phyloP scores from a whole-genome alignment of 352 stramenopile species.

The Thraustochytrium striatum region DNA sequence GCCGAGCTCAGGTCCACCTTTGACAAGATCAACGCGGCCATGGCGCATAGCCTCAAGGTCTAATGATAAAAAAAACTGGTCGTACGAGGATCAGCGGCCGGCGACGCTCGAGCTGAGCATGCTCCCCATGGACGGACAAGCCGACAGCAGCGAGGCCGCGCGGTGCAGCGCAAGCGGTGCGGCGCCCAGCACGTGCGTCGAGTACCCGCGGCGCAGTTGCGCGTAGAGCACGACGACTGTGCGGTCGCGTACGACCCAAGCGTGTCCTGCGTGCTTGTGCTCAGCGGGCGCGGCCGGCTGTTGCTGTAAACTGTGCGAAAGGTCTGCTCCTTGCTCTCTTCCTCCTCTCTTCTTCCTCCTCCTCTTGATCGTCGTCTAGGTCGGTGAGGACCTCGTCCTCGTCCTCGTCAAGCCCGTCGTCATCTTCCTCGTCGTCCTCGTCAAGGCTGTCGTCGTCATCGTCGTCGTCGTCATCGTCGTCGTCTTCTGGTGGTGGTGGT shows the following conservation, averaged over 20 bases:
- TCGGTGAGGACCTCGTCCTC: neutral
- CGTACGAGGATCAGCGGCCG: neutral
- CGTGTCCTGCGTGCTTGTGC: neutral
- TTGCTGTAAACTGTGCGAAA: neutral
- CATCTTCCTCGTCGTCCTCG: neutral
- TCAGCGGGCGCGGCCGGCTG: neutral
- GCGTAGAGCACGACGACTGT: neutral
- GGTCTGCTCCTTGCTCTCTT: neutral
- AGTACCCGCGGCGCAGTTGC: neutral
- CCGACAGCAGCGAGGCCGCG: constrained; percentile 33
- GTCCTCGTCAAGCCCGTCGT: neutral
- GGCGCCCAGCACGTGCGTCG: constrained; percentile 39
- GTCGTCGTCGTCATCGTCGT: neutral
- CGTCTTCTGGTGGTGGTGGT: no score
- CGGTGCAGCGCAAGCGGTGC: constrained; percentile 17
- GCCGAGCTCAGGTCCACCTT: constrained; percentile 29
- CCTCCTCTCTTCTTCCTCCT: neutral
- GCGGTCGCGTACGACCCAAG: neutral
- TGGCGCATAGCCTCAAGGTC: neutral
- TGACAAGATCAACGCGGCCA: constrained; percentile 28
- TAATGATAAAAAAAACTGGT: neutral
- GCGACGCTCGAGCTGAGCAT: constrained; percentile 15
- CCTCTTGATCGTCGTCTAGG: neutral
- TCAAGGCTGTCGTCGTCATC: neutral
- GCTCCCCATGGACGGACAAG: constrained; percentile 37